These are phyloP conservation scores for Cladosporium velox DNA, from an alignment of 2,329 filamentous ascomycete species.

Conservation along the genomic window DNA sequence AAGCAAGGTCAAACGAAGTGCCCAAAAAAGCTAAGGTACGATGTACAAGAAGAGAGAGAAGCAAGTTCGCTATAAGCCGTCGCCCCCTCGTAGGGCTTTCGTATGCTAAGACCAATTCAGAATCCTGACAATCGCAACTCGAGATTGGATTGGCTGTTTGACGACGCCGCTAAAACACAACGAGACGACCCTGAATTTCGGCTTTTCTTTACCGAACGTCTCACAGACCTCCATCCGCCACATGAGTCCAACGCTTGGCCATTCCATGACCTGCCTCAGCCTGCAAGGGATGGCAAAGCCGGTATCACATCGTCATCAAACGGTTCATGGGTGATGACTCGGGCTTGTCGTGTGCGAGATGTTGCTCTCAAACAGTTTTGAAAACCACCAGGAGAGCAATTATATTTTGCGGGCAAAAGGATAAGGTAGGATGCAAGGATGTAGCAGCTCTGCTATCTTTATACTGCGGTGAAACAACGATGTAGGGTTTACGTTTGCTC, in stretches of 20 bases:
- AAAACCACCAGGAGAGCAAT: neutral
- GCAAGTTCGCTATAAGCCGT: slow-evolving; percentile 1
- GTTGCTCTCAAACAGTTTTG: neutral
- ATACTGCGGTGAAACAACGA: neutral
- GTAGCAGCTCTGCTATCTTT: neutral
- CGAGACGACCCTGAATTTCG: slow-evolving; percentile 4
- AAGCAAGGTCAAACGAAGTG: neutral
- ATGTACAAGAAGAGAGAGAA: slow-evolving; percentile 4
- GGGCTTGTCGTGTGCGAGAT: neutral
- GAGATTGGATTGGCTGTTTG: neutral
- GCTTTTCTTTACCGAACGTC: neutral
- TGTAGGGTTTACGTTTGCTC: neutral
- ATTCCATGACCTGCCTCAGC: neutral
- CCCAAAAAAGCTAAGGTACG: neutral
- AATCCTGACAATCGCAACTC: neutral
- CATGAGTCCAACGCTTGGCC: neutral
- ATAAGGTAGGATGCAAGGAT: neutral
- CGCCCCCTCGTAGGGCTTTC: slow-evolving; percentile 2
- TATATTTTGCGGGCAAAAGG: neutral
- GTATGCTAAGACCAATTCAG: slow-evolving; percentile 8
- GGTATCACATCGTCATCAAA: neutral
- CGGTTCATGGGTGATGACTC: neutral
- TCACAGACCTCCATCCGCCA: slow-evolving; percentile 5
- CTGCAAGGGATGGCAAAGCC: neutral
- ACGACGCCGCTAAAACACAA: neutral